These are phyloP conservation scores for Penicillium paradoxum DNA, from an alignment of 495 filamentous ascomycete species.

Conservation along the genomic window DNA sequence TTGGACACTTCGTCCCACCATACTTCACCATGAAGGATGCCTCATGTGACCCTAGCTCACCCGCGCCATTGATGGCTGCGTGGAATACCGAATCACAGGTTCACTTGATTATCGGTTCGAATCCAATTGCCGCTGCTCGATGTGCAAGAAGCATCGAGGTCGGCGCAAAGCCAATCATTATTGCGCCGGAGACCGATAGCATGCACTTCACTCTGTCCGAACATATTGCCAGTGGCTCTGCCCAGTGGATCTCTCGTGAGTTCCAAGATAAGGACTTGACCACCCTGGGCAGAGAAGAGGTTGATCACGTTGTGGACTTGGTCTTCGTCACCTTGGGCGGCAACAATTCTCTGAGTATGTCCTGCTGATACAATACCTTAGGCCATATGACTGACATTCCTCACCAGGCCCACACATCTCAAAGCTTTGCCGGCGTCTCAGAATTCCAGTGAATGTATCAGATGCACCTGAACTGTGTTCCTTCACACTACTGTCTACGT, in stretches of 20 bases:
- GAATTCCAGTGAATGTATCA: constrained; percentile 89
- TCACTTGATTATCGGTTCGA: constrained; percentile 82
- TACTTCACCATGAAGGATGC: constrained; percentile 34
- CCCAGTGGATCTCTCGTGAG: constrained; percentile 63
- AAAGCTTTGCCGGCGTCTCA: constrained; percentile 64
- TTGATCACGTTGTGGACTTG: constrained; percentile 74
- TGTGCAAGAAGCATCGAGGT: constrained; percentile 74
- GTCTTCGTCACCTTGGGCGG: constrained; percentile 79
- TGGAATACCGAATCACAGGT: constrained; percentile 69
- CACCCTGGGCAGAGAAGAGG: constrained; percentile 71
- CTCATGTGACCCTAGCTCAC: constrained; percentile 15
- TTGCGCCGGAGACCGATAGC: constrained; percentile 60
- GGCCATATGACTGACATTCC: neutral
- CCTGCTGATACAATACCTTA: neutral
- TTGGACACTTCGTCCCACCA: constrained; percentile 15
- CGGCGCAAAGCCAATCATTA: constrained; percentile 82
- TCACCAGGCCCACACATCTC: constrained; percentile 63
- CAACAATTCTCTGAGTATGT: constrained; percentile 48
- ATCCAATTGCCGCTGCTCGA: constrained; percentile 77
- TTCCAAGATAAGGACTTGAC: constrained; percentile 75
- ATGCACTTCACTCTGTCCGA: constrained; percentile 69
- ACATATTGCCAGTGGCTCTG: constrained; percentile 64
- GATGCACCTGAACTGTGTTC: constrained; percentile 86
- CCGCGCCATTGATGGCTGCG: constrained; percentile 64
- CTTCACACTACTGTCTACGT: constrained; percentile 82